Evolutionary conservation across 2,329 filamentous ascomycete species (phyloP).

Genomic region (Curvularia lunata): DNA sequence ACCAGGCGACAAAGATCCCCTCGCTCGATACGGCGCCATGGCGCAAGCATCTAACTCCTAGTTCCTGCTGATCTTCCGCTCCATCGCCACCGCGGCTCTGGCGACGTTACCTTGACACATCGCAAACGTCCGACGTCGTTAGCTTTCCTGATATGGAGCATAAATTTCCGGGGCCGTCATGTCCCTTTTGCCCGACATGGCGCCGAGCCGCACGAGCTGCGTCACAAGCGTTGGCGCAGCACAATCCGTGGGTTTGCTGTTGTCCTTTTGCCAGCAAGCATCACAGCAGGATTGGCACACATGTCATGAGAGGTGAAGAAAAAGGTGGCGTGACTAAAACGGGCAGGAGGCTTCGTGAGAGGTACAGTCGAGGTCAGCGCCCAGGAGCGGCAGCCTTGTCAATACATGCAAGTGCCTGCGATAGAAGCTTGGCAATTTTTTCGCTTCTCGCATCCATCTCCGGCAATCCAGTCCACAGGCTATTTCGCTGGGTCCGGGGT

Average conservation of each 20-base stretch:
- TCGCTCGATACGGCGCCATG: slow-evolving; percentile 5
- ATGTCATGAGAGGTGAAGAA: not conserved
- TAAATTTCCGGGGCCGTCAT: slow-evolving; percentile 3
- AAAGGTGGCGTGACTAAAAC: not conserved
- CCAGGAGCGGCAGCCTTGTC: slow-evolving; percentile 2
- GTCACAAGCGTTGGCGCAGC: not conserved
- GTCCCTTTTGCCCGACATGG: slow-evolving; percentile 10
- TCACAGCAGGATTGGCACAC: not conserved
- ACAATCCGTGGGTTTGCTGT: not conserved
- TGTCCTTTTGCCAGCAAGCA: not conserved
- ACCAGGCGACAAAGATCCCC: slow-evolving; percentile 1
- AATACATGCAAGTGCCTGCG: not conserved
- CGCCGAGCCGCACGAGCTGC: slow-evolving; percentile 10
- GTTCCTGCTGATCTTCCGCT: slow-evolving; percentile 12
- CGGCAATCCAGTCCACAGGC: slow-evolving; percentile 20
- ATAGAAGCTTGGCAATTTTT: slow-evolving; percentile 1
- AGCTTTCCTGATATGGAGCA: slow-evolving; percentile 1
- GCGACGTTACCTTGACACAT: slow-evolving; percentile 8
- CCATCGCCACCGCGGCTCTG: slow-evolving; percentile 2
- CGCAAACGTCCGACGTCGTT: not conserved
- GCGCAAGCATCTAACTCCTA: slow-evolving; percentile 11
- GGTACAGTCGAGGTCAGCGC: not conserved
- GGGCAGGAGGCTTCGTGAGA: not conserved
- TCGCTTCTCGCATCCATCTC: slow-evolving; percentile 2
- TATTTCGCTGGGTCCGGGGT: slow-evolving; percentile 7